Base-by-base conservation (phyloP, 495 filamentous ascomycete genomes). In the Neurospora sp. region DNA sequence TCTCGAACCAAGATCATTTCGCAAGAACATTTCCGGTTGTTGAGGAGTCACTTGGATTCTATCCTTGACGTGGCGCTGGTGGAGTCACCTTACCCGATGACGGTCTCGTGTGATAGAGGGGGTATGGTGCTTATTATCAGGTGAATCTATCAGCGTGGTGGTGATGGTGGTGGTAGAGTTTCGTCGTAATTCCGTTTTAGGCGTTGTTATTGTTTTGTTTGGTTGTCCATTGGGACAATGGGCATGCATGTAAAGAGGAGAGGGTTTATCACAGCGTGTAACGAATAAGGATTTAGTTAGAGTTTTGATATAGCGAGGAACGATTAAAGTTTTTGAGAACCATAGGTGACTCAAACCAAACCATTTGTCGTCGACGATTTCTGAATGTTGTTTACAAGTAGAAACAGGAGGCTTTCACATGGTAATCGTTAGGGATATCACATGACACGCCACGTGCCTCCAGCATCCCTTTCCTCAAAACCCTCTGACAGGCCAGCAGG, bases 31-130 rank as follows among this genome's bases (percentile, higher is more conserved):
- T 93, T 96, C 81, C 88, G 92, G 81, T 77, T 98, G 59, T 83
- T 96, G 54, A 94, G 90, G 80, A 92, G 89, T 74, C 96, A 99
- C 83, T 76, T 98, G 75, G 96, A 98, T 82, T 89, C 90, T 18
- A 90, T 99, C 72, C 87, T 91, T 75, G 96, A 98, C 84, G 91
- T 98, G 69, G 92, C 92, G 14, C 83, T 98, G 72, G 82, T 99
- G 77, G 93, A 97, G 83, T 86, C 87, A 72, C 96, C 96, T 69
- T 97, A 96, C 81, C 91, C 93, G 10, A 97, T 98, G 94, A 89
- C 92, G 48, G 86, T 98, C 38, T 94, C 91, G 77, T 95, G 90
- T 69, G 96, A 99, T 84, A 87, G 95, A 76, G 91, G 90, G n/a
- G 96, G 96, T 5, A 90, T 95, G 79, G 89, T 98, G 69, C 97